Evolutionary conservation across 2,329 filamentous ascomycete species (phyloP).

Genomic region (Aureobasidium mangrovei): DNA sequence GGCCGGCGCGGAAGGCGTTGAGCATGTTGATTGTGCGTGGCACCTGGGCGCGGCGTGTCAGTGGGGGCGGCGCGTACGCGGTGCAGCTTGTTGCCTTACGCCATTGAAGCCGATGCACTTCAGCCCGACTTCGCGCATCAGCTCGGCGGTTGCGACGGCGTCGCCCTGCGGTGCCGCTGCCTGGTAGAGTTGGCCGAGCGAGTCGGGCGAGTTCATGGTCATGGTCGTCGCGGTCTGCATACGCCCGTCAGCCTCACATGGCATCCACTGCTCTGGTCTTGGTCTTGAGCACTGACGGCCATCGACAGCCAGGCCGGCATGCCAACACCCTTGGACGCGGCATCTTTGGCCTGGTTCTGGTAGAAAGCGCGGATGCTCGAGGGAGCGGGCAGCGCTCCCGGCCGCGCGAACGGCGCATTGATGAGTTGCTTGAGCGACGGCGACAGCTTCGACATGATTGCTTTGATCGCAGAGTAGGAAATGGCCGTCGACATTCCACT

Average conservation of each 20-base stretch:
- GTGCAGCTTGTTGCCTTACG: conserved; percentile 23
- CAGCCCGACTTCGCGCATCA: conserved; percentile 66
- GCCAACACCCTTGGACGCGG: conserved; percentile 53
- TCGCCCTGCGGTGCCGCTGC: conserved; percentile 28
- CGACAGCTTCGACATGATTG: conserved; percentile 63
- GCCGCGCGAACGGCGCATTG: conserved; percentile 58
- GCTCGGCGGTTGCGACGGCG: conserved; percentile 50
- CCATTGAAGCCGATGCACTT: conserved; percentile 76
- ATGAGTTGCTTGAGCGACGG: conserved; percentile 63
- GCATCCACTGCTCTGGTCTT: background rate
- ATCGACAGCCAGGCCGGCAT: conserved; percentile 57
- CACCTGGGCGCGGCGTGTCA: conserved; percentile 39
- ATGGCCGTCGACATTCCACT: too few species aligned
- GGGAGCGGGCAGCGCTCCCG: conserved; percentile 57
- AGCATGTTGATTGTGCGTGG: conserved; percentile 78
- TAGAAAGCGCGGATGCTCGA: conserved; percentile 56
- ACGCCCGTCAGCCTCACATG: background rate
- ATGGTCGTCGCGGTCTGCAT: conserved; percentile 67
- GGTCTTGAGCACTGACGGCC: conserved; percentile 40
- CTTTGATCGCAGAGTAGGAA: background rate
- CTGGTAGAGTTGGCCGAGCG: conserved; percentile 55
- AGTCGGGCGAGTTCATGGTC: conserved; percentile 77
- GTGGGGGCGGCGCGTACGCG: too few species aligned
- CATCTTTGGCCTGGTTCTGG: conserved; percentile 54
- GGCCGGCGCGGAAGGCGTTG: conserved; percentile 56